Base-by-base conservation (phyloP, 805 yeast species). In the Yarrowia yakushimensis region DNA sequence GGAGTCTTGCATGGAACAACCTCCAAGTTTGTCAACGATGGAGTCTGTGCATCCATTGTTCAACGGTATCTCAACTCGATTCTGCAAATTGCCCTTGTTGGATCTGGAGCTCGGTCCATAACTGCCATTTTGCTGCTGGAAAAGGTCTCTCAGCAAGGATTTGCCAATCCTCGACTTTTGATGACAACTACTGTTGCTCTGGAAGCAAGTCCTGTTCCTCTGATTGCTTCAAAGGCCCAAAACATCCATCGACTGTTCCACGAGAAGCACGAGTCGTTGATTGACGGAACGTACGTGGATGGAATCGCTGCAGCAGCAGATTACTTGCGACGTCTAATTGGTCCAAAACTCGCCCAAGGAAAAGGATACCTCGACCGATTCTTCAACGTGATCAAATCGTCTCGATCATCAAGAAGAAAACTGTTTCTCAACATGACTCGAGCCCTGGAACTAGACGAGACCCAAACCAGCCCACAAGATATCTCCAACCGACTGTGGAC, bases 101-200 rank as follows among this genome's bases (percentile, higher is more conserved):
- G 79, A 34, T 80, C 82, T 30, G 76, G 76, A 1, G 79, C 77
- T 3, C 73, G 73, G 48, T 81, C 89, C 0, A 72, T 76, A 28
- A 70, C 78, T 1, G 85, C 90, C 0, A 78, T 85, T 3, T 75
- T 78, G 31, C 83, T 85, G 64, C 69, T 89, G 43, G 82, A 79
- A 62, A 71, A 82, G 43, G 81, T 86, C 23, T 79, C 86, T 10
- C 78, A 78, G 28, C 77, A 84, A 61, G 96, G 96, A 0, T 86
- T 82, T 72, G 86, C 87, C 0, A 88, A 87, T 69, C 97, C 97
- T 0, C 80, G 87, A 63, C 68, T 81, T 4, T 82, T 90, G 68
- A 81, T 86, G 6, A 82, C 91, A 0, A 85, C 91, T 0, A 77
- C 88, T 0, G 79, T 89, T 63, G 93, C 93, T 0, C 74, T 90